Percentiles rank a stretch among this genome's conserved stretches.
Evolutionary conservation across 768 basidiomycete genomes (phyloP).

Genomic region (Leccinum arenicola): DNA sequence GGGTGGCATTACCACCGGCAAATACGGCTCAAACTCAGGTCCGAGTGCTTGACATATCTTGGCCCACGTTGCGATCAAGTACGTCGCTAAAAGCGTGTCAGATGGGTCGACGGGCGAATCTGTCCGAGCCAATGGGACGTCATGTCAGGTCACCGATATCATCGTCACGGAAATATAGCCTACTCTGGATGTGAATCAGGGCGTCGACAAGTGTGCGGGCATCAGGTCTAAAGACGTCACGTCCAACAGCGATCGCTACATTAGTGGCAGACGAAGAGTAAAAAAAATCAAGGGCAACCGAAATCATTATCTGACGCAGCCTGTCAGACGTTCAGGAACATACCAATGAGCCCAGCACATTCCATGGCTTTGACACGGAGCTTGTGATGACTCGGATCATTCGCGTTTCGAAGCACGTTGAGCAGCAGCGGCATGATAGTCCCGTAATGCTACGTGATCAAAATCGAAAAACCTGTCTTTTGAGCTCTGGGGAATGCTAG

Average conservation of each 20-base stretch:
- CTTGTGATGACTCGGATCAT: conserved; percentile 61
- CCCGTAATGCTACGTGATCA: conserved; percentile 55
- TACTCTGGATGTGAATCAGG: conserved; percentile 77
- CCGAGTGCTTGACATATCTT: conserved; percentile 86
- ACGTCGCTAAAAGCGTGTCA: conserved; percentile 70
- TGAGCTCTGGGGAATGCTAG: neutral
- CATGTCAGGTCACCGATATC: neutral
- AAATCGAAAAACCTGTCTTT: neutral
- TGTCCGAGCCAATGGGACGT: conserved; percentile 19
- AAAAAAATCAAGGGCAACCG: neutral
- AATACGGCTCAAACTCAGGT: conserved; percentile 81
- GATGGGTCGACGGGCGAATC: conserved; percentile 66
- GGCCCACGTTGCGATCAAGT: conserved; percentile 85
- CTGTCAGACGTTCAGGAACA: conserved; percentile 20
- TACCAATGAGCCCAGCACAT: conserved; percentile 84
- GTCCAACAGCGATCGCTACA: conserved; percentile 82
- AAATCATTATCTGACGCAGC: neutral
- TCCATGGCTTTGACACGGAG: conserved; percentile 86
- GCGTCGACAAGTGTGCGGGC: conserved; percentile 68
- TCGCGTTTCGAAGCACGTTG: conserved; percentile 71
- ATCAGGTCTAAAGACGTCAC: conserved; percentile 75
- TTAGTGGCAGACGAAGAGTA: neutral
- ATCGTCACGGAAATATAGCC: conserved; percentile 13
- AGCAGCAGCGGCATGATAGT: conserved; percentile 80
- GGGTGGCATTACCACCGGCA: conserved; percentile 81